phyloP scores from a whole-genome alignment of 495 filamentous ascomycete genomes.

The Tuber borchii region DNA sequence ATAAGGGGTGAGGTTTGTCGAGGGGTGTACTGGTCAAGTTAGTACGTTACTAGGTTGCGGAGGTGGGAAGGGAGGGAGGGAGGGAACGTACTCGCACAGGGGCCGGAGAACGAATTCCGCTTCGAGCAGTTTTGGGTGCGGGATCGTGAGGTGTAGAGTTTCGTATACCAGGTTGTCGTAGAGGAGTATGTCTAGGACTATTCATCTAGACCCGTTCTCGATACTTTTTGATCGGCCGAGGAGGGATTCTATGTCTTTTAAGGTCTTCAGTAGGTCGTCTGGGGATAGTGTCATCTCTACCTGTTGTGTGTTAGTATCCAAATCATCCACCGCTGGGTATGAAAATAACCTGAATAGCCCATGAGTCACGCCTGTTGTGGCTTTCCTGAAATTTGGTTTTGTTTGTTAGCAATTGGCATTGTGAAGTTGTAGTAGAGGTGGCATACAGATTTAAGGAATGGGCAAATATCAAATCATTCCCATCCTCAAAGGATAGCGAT shows the following conservation, averaged over 20 bases:
- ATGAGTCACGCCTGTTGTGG: conserved; percentile 40
- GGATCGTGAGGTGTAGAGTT: conserved; percentile 68
- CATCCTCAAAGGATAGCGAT: conserved; percentile 37
- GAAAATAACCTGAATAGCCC: conserved; percentile 67
- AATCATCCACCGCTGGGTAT: neutral
- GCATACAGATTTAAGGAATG: conserved; percentile 36
- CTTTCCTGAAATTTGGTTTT: conserved; percentile 25
- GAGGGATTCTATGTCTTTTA: conserved; percentile 73
- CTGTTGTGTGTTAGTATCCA: conserved; percentile 46
- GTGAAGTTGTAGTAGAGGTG: neutral
- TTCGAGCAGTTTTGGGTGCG: conserved; percentile 79
- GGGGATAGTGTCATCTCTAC: conserved; percentile 74
- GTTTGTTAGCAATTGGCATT: conserved; percentile 19
- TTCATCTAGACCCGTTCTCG: conserved; percentile 90
- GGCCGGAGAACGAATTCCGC: conserved; percentile 89
- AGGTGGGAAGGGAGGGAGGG: too few species aligned
- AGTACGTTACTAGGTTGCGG: neutral
- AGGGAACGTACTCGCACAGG: conserved; percentile 64
- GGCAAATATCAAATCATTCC: conserved; percentile 40
- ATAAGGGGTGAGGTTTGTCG: conserved; percentile 34
- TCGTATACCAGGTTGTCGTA: conserved; percentile 64
- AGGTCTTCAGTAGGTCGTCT: conserved; percentile 62
- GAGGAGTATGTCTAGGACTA: conserved; percentile 88
- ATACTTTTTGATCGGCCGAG: conserved; percentile 76
- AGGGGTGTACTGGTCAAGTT: conserved; percentile 32